Evolutionary conservation across 371 early-diverging fungal species (phyloP).

Genomic region (Mortierella sp.): DNA sequence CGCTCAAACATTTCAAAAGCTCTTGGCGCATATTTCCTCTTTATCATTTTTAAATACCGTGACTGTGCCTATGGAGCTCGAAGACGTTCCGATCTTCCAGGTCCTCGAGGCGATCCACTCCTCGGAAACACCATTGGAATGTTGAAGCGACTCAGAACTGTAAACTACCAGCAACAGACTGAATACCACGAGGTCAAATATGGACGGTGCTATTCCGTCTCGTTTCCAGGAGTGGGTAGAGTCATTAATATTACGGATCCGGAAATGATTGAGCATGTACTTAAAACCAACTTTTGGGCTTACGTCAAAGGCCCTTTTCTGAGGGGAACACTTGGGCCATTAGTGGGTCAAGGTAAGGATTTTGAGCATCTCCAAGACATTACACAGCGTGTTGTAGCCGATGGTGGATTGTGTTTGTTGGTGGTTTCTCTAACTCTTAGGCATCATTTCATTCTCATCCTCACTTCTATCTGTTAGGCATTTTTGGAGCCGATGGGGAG

Average conservation of each 20-base stretch:
- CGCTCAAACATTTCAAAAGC: conserved; percentile 13
- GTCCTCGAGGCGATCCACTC: conserved; percentile 27
- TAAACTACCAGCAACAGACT: conserved; percentile 21
- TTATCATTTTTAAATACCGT: conserved; percentile 38
- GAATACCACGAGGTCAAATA: conserved; percentile 17
- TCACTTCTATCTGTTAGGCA: no score
- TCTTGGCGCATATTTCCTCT: conserved; percentile 23
- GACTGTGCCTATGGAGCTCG: conserved; percentile 24
- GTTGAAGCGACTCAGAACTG: conserved; percentile 8
- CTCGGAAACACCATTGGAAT: conserved; percentile 27
- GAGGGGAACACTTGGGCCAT: conserved; percentile 24
- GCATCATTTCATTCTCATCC: neutral
- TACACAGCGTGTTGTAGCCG: no score
- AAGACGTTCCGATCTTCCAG: conserved; percentile 27
- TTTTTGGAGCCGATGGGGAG: conserved; percentile 77
- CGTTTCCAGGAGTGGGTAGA: conserved; percentile 22
- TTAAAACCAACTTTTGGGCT: conserved; percentile 37
- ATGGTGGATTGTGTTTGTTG: no score
- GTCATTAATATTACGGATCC: conserved; percentile 36
- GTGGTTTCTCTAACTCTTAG: no score
- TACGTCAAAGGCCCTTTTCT: conserved; percentile 31
- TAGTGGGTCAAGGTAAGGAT: conserved; percentile 34
- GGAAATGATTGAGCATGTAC: conserved; percentile 39
- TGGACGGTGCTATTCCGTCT: conserved; percentile 24
- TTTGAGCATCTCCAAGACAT: neutral